A percentile compares a stretch with the other conserved stretches of the same genome.
Evolutionary conservation across 441 rosid genomes (phyloP).

Genomic region (Raphanus hybrid): DNA sequence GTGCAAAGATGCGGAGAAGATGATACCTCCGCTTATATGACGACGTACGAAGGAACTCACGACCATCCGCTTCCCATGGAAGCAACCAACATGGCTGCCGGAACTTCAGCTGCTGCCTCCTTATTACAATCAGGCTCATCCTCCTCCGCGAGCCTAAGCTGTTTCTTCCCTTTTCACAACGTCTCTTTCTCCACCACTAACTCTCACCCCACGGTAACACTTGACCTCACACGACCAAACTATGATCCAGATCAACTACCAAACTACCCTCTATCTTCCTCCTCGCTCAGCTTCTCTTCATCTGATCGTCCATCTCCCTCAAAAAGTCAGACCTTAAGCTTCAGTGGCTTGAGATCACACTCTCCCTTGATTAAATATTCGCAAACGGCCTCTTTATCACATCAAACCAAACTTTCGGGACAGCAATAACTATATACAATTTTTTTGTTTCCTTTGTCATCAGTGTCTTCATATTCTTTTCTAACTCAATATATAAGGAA

Average conservation of each 20-base stretch:
- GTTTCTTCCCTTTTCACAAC: slow-evolving; percentile 33
- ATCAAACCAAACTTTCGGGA: too few species aligned
- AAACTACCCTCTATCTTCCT: slow-evolving; percentile 35
- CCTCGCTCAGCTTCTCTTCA: slow-evolving; percentile 44
- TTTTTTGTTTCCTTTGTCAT: neutral
- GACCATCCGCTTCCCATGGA: slow-evolving; percentile 61
- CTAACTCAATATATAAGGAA: neutral
- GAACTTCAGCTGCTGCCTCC: slow-evolving; percentile 59
- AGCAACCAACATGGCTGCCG: slow-evolving; percentile 62
- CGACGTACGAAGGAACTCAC: slow-evolving; percentile 64
- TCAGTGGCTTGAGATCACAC: too few species aligned
- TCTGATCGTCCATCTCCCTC: too few species aligned
- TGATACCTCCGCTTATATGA: slow-evolving; percentile 48
- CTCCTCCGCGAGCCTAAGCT: slow-evolving; percentile 25
- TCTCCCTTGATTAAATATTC: too few species aligned
- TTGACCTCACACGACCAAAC: slow-evolving; percentile 54
- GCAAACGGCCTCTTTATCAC: too few species aligned
- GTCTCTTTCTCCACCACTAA: slow-evolving; percentile 46
- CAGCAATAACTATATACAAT: neutral
- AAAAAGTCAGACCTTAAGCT: too few species aligned
- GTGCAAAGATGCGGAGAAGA: slow-evolving; percentile 65
- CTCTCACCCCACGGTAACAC: slow-evolving; percentile 55
- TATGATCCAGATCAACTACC: slow-evolving; percentile 19
- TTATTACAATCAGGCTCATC: slow-evolving; percentile 48
- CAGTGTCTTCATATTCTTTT: neutral